These are phyloP conservation scores for Lactarius trivialis DNA, from an alignment of 768 basidiomycete genomes.

Conservation along the genomic window DNA sequence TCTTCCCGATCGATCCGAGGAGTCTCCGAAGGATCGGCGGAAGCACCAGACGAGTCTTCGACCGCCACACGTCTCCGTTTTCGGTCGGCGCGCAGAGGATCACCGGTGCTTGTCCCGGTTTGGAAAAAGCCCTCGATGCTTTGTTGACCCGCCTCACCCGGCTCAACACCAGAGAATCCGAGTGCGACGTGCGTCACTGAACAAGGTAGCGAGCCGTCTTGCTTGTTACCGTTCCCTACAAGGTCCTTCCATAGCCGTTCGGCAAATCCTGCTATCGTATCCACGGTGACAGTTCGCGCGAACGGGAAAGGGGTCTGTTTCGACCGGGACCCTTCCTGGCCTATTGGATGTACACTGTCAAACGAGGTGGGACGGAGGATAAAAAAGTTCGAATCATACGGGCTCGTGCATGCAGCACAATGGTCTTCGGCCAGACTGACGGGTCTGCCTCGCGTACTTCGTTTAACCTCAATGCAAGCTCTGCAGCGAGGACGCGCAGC, in stretches of 20 bases:
- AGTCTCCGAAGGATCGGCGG: neutral
- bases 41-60: conserved; percentile 13
- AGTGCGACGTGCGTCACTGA: conserved; percentile 70
- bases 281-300: conserved; percentile 62
- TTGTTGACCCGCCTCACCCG: conserved; percentile 69
- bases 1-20: neutral
- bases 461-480: conserved; percentile 76
- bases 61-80: conserved; percentile 8
- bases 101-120: conserved; percentile 24
- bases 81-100: conserved; percentile 4
- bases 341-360: neutral
- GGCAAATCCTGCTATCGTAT: conserved; percentile 67
- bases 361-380: neutral
- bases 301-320: conserved; percentile 89
- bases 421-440: conserved; percentile 86
- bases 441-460: conserved; percentile 71
- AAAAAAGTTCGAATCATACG: conserved; percentile 34
- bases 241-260: conserved; percentile 85
- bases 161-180: conserved; percentile 72
- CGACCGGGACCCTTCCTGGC: conserved; percentile 29
- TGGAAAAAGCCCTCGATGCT: conserved; percentile 86
- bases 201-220: conserved; percentile 36
- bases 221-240: conserved; percentile 38
- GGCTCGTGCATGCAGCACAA: conserved; percentile 73
- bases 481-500: conserved; percentile 87